Percentiles rank a stretch among this genome's conserved stretches.
phyloP scores from a whole-genome alignment of 1,284 basidiomycete species.

The Mycena sp. region DNA sequence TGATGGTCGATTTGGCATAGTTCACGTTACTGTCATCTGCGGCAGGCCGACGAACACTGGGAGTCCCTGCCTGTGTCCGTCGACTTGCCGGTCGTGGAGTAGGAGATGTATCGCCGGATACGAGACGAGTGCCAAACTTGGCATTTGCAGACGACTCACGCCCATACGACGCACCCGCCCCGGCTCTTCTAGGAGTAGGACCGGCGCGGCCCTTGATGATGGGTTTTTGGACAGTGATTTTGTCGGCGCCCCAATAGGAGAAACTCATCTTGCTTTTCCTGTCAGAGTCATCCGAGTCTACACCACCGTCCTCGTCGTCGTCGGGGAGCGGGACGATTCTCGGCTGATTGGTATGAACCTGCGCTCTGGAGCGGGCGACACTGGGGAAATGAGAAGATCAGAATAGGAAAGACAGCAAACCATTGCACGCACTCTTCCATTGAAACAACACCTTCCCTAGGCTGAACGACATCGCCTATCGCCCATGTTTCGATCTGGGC shows the following conservation, averaged over 20 bases:
- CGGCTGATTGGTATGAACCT: constrained; percentile 66
- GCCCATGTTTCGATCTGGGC: constrained; percentile 87
- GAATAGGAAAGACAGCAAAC: constrained; percentile 22
- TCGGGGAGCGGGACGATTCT: constrained; percentile 77
- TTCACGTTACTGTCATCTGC: constrained; percentile 64
- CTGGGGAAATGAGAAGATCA: constrained; percentile 45
- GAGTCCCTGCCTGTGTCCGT: constrained; percentile 60
- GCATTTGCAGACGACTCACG: constrained; percentile 86
- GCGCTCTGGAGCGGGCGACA: constrained; percentile 73
- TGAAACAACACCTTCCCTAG: constrained; percentile 77
- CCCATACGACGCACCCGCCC: constrained; percentile 62
- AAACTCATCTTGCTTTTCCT: constrained; percentile 92
- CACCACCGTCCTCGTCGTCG: constrained; percentile 65
- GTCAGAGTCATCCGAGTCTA: constrained; percentile 84
- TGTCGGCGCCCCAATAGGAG: constrained; percentile 90
- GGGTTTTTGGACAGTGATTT: constrained; percentile 84
- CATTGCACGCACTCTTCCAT: constrained; percentile 82
- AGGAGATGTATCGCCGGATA: constrained; percentile 61
- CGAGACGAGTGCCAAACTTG: constrained; percentile 81
- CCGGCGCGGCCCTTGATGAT: constrained; percentile 61
- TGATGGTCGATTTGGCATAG: constrained; percentile 72
- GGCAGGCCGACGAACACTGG: constrained; percentile 56
- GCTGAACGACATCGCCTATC: constrained; percentile 78
- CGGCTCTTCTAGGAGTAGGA: constrained; percentile 54
- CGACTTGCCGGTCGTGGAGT: constrained; percentile 70